Conservation (phyloP, 2,329 filamentous ascomycete genomes). For the Eurotiales sp. region DNA sequence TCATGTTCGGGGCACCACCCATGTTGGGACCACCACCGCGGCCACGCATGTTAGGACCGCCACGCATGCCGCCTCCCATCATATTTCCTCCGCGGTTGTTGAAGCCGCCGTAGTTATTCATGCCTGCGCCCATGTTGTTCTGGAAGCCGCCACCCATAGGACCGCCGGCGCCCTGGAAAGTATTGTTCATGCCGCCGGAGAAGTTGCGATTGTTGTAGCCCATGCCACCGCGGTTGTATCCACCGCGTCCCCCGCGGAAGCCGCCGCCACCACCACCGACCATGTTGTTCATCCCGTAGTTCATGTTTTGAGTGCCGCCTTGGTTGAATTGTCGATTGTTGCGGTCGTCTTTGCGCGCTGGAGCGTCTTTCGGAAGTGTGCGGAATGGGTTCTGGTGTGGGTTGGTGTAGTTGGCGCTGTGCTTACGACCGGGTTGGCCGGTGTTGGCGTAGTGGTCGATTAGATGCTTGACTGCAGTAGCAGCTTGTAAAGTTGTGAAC, state of each 20-base stretch:
- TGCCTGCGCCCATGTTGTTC: slow-evolving; percentile 49
- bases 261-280: slow-evolving; percentile 43
- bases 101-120: slow-evolving; percentile 47
- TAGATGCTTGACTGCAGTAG: slow-evolving; percentile 77
- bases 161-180: slow-evolving; percentile 36
- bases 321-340: slow-evolving; percentile 45
- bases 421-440: slow-evolving; percentile 60
- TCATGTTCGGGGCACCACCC: slow-evolving; percentile 46
- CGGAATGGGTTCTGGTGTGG: slow-evolving; percentile 82
- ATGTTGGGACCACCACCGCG: slow-evolving; percentile 50
- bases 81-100: slow-evolving; percentile 55
- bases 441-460: slow-evolving; percentile 64
- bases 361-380: slow-evolving; percentile 84
- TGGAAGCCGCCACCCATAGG: slow-evolving; percentile 51
- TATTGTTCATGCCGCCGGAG: slow-evolving; percentile 37
- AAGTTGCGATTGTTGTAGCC: slow-evolving; percentile 52
- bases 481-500: slow-evolving; percentile 76
- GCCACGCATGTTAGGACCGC: slow-evolving; percentile 56
- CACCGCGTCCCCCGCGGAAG: slow-evolving; percentile 51
- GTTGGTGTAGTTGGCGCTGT: slow-evolving; percentile 70
- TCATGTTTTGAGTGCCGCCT: slow-evolving; percentile 35
- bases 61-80: slow-evolving; percentile 48
- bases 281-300: slow-evolving; percentile 38
- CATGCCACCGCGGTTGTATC: slow-evolving; percentile 43
- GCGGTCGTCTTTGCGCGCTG: slow-evolving; percentile 64